Evolutionary conservation across 2,329 filamentous ascomycete species (phyloP), one percentile per base, ranked within the genome.

Genomic region (Penicillium oxalicum): DNA sequence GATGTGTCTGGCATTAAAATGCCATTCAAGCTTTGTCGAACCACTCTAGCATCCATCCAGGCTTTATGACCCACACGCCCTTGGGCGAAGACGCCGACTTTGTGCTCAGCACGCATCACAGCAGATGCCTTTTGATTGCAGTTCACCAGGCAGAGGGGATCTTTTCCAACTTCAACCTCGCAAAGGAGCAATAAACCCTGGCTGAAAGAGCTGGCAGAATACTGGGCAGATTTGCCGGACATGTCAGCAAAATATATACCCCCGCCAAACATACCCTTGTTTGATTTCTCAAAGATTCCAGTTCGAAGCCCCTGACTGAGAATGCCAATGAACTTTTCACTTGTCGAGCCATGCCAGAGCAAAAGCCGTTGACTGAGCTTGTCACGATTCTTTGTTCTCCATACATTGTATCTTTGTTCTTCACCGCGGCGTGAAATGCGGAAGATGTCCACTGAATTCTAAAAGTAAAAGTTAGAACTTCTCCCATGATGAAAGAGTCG

Each of bases 201-300:
- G 8, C 13, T n/a, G 2, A 4, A 5, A n/a, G 32, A 11, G 4
- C 34, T 33, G n/a, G 8, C 11, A n/a, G 48, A 53, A 26, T 51
- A 57, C 8, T 29, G 13, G 4, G 45, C 36, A 2, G 55, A 56
- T 12, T 53, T 53, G 9, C 45, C 44, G 1, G 54, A 46, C 9
- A 53, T 46, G 28, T 56, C 54, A 12, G 55, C 50, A 13, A 56
- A 51, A 18, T 40, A 58, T 7, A 58, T 45, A 1, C 52, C 54
- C 8, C 25, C 12, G 18, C 44, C 11, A 24, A 51, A 53, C 42
- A 45, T 47, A 8, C 49, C 49, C 18, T 26, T 27, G 9, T 28
- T 25, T 12, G 33, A 36, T 13, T 37, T 44, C 8, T 34, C 28
- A 26, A 51, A 32, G 33, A 48, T 45, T 27, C 38, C 18, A 7